Evolutionary conservation across 2,329 filamentous ascomycete genomes (phyloP), one percentile per base, ranked within the genome.

Genomic region (Trichoderma sp.): DNA sequence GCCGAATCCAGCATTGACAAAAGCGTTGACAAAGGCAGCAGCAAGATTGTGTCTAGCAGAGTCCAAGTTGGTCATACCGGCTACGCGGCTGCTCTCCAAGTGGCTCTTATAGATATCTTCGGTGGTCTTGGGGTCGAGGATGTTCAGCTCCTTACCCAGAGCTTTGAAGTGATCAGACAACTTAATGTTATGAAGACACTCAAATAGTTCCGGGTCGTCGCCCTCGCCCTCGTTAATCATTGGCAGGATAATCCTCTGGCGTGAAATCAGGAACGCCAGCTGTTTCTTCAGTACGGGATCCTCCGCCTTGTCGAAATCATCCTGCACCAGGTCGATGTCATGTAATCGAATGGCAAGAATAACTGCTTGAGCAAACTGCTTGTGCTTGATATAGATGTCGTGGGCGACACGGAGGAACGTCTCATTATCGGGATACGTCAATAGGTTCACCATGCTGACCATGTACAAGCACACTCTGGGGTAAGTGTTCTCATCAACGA

Each of bases 21-120:
- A 98, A 0, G 92, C 93, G 77, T 99, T 99, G 72, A 99, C 96
- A 74, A 99, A 98, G 4, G 91, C 94, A 66, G 95, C 96, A 4
- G 96, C 94, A 70, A 99, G 86, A 76, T 99, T 99, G 83, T 99
- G 95, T 75, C 94, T 88, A 34, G 95, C 94, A 11, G 96, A 99
- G 78, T 99, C 96, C 58, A 96, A 89, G 77, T 97, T 97, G 13
- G 95, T 97, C 81, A 97, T 88, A 43, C 94, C 94, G 28, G 93
- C 93, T 65, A 96, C 96, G 71, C 96, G 89, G 75, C 91, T 97
- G 82, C 92, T 98, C 82, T 99, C 96, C 5, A 99, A 87, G 80
- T 99, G 96, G 77, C 94, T 97, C 85, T 99, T 99, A 87, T 99
- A 99, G 75, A 99, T 99, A 76, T 99, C 96, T 78, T 99, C 96